Conservation (phyloP, 345 rosid genomes). For the Euphorbia pulcherrima region DNA sequence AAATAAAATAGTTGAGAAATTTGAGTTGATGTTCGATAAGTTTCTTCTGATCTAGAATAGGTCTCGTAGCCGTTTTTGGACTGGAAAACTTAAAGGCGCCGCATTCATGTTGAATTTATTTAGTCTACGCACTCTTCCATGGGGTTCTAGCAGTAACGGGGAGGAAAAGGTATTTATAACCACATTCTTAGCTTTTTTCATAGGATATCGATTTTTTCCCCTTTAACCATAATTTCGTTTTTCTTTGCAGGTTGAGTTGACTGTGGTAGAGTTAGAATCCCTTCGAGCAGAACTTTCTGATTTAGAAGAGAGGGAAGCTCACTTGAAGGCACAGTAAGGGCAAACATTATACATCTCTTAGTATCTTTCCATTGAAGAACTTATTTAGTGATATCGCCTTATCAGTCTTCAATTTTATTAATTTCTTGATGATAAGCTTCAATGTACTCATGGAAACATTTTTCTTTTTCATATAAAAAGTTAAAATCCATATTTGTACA, state of each 20-base stretch:
- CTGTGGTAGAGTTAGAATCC: conserved; percentile 68
- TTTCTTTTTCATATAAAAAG: not conserved
- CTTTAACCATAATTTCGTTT: conserved; percentile 15
- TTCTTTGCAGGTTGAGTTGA: conserved; percentile 57
- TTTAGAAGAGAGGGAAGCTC: conserved; percentile 84
- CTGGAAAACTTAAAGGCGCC: conserved; percentile 47
- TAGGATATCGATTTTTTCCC: conserved; percentile 6
- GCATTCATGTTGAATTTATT: conserved; percentile 73
- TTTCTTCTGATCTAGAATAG: conserved; percentile 55
- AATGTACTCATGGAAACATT: not conserved
- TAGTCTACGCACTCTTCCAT: conserved; percentile 63
- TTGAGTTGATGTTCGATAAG: conserved; percentile 23
- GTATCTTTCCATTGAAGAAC: conserved; percentile 8
- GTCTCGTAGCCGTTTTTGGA: conserved; percentile 38
- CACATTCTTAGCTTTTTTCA: conserved; percentile 10
- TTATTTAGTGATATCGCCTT: not conserved
- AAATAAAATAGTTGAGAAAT: not conserved
- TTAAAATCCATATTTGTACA: conserved; percentile 19
- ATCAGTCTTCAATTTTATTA: not conserved
- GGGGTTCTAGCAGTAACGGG: conserved; percentile 56
- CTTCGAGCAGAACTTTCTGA: conserved; percentile 75
- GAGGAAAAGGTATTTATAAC: conserved; percentile 62
- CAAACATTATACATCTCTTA: conserved; percentile 11
- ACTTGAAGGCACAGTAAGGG: conserved; percentile 83
- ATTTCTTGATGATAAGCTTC: not conserved